These are phyloP conservation scores for Strigomonas galati DNA, from an alignment of 208 protist species.

Conservation along the genomic window DNA sequence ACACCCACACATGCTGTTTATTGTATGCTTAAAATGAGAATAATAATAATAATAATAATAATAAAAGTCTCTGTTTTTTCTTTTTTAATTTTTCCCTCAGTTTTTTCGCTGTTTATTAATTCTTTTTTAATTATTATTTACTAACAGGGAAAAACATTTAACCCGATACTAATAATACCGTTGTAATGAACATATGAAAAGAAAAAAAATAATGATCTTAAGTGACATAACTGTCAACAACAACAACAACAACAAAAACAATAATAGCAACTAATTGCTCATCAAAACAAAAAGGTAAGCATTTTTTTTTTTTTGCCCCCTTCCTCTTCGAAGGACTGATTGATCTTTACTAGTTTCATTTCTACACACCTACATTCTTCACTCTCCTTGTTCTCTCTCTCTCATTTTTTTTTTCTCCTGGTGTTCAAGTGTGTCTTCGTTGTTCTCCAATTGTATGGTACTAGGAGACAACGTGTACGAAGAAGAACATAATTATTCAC, in stretches of 20 bases:
- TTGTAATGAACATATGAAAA: neutral
- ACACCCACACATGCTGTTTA: conserved; percentile 41
- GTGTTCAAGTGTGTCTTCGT: too few species aligned
- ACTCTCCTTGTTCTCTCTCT: neutral
- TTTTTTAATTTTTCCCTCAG: too few species aligned
- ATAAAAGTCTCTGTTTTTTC: conserved; percentile 3
- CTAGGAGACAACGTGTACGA: too few species aligned
- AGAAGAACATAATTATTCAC: too few species aligned
- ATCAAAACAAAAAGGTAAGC: neutral
- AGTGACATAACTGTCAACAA: neutral
- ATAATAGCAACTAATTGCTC: neutral
- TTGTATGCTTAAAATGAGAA: conserved; percentile 52
- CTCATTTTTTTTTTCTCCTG: neutral
- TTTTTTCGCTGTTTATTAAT: neutral
- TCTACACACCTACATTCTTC: neutral
- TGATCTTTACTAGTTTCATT: neutral
- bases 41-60: too few species aligned
- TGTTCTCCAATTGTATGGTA: too few species aligned
- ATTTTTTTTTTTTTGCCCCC: neutral
- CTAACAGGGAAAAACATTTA: too few species aligned
- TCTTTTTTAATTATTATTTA: neutral
- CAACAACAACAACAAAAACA: too few species aligned
- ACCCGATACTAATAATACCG: conserved; percentile 13
- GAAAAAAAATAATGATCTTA: neutral
- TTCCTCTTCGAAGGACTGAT: neutral